Base-by-base conservation (phyloP, 1,139 yeast genomes). In the Yamadazyma diospyri region DNA sequence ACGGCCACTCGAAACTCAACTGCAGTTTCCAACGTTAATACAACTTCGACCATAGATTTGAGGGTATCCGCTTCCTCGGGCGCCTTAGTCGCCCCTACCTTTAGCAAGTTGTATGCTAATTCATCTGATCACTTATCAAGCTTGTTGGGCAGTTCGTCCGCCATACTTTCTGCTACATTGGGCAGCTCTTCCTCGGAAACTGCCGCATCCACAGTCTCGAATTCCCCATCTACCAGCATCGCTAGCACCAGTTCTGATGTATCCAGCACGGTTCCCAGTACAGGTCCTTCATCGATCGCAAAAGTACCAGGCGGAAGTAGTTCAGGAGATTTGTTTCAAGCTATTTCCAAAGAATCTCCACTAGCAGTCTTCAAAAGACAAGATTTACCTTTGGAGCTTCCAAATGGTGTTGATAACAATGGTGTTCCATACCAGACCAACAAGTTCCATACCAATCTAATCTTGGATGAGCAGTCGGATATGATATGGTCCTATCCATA, bases 401-500 rank as follows among this genome's bases (percentile, higher is more conserved):
- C 88, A 73, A 14, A 46, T 3, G 55, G 77, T 27, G 78, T 74
- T 26, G 59, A 60, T 38, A 64, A 64, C 42, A 53, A 60, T 36
- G 67, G 57, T 7, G 37, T 40, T 29, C 86, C 94, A 5, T 69
- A 78, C 29, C 77, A 78, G 42, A 87, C 97, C 13, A 88, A 88
- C 61, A 86, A 87, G 53, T 88, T 86, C 56, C 87, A 83, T 53
- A 81, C 85, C 7, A 88, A 88, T 57, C 61, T 87, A 52, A 60
- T 86, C 39, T 70, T 88, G 16, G 92, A 70, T 1, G 60, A 62
- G 25, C 92, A 84, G 50, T 71, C 73, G 8, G 59, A 74, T 34
- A 81, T 66, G 46, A 73, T 81, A 4, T 86, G 85, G 81, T 76
- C 94, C 1, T 88, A 81, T 48, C 97, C 97, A 2, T 87, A 85